Evolutionary conservation across 805 yeast genomes (phyloP).

Genomic region (Hanseniaspora guilliermondii): DNA sequence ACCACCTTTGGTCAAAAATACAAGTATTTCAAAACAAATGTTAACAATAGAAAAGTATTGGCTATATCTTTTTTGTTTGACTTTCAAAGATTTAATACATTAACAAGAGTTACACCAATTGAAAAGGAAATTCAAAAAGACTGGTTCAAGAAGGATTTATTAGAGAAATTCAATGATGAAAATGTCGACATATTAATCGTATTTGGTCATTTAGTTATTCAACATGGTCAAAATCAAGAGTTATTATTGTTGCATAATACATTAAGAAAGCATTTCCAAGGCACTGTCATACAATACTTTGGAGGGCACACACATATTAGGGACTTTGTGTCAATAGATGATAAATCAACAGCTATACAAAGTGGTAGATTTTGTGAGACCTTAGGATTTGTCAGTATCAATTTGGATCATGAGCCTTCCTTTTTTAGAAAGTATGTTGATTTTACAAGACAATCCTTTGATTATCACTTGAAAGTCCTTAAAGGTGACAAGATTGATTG

Average conservation of each 20-base stretch:
- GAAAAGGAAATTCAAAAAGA: constrained; percentile 41
- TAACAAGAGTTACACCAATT: constrained; percentile 49
- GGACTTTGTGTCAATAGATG: constrained; percentile 63
- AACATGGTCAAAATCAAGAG: constrained; percentile 28
- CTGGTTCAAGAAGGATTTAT: constrained; percentile 49
- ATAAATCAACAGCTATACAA: constrained; percentile 62
- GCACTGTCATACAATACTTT: constrained; percentile 61
- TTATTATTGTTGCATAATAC: constrained; percentile 28
- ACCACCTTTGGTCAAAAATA: constrained; percentile 58
- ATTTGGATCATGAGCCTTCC: constrained; percentile 20
- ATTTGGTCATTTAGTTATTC: constrained; percentile 69
- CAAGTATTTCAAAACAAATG: constrained; percentile 52
- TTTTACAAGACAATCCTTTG: constrained; percentile 61
- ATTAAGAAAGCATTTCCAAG: constrained; percentile 49
- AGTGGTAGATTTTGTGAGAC: constrained; percentile 92
- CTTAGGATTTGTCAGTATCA: constrained; percentile 68
- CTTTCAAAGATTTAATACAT: constrained; percentile 47
- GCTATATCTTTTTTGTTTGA: constrained; percentile 73
- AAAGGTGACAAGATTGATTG: constrained; percentile 14
- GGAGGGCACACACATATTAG: constrained; percentile 93
- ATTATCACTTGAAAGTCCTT: constrained; percentile 40
- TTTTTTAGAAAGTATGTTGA: constrained; percentile 66
- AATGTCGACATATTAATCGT: constrained; percentile 55
- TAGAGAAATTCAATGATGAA: constrained; percentile 26
- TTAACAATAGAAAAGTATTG: constrained; percentile 40